A percentile compares a stretch with the other conserved stretches of the same genome.
Evolutionary conservation across 805 yeast species (phyloP).

Genomic region (Suhomyces tanzawaensis): DNA sequence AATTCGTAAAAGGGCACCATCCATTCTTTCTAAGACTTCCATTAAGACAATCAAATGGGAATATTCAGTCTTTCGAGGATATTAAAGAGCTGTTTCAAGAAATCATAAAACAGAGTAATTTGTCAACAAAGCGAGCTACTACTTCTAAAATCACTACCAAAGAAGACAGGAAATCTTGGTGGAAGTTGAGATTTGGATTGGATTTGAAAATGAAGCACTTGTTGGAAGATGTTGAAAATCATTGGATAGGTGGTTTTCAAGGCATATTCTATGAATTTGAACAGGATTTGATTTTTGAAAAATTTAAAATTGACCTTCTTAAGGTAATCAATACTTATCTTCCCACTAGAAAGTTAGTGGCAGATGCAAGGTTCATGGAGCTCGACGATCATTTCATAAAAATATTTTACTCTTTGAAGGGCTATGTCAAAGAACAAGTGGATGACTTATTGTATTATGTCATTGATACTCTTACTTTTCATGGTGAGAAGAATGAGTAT

Average conservation of each 20-base stretch:
- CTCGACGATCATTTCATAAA: slow-evolving; percentile 18
- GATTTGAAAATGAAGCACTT: slow-evolving; percentile 56
- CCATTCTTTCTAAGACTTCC: slow-evolving; percentile 62
- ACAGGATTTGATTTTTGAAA: slow-evolving; percentile 14
- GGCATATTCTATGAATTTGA: slow-evolving; percentile 52
- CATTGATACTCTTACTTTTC: slow-evolving; percentile 57
- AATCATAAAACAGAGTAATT: slow-evolving; percentile 62
- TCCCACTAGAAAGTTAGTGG: slow-evolving; percentile 10
- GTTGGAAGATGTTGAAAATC: slow-evolving; percentile 54
- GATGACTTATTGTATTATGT: slow-evolving; percentile 66
- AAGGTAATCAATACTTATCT: slow-evolving; percentile 13
- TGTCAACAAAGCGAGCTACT: slow-evolving; percentile 52
- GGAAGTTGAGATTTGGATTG: slow-evolving; percentile 62
- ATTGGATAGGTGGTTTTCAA: slow-evolving; percentile 77
- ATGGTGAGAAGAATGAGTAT: slow-evolving; percentile 63
- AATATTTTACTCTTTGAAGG: slow-evolving; percentile 18
- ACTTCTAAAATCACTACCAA: slow-evolving; percentile 53
- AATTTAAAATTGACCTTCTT: slow-evolving; percentile 19
- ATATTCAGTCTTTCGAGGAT: slow-evolving; percentile 37
- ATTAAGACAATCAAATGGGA: slow-evolving; percentile 39
- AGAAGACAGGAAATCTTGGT: slow-evolving; percentile 71
- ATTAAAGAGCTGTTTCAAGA: slow-evolving; percentile 28
- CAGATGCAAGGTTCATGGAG: slow-evolving; percentile 7
- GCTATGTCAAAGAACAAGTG: slow-evolving; percentile 30
- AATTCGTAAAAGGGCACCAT: slow-evolving; percentile 25